These are phyloP conservation scores for Triadica sebifera DNA, from an alignment of 345 rosid species.

Conservation along the genomic window DNA sequence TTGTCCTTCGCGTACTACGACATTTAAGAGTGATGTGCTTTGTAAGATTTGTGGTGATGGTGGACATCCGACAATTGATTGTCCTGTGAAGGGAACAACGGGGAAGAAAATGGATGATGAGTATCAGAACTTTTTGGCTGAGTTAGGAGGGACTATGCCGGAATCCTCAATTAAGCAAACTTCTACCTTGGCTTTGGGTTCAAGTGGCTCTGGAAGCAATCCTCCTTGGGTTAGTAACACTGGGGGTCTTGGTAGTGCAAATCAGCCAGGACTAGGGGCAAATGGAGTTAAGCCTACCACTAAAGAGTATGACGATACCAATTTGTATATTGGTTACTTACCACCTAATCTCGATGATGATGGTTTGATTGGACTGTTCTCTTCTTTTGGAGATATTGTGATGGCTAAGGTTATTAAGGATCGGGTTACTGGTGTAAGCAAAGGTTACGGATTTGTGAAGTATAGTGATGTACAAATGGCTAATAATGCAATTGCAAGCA, in stretches of 20 bases:
- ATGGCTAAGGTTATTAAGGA: constrained; percentile 99
- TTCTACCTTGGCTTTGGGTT: constrained; percentile 58
- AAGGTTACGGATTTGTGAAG: constrained; percentile 95
- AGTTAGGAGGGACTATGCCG: constrained; percentile 85
- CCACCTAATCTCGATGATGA: constrained; percentile 88
- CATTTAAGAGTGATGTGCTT: constrained; percentile 96
- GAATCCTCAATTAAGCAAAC: constrained; percentile 79
- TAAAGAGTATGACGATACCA: constrained; percentile 89
- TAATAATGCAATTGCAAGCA: constrained; percentile 70
- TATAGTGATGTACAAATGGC: constrained; percentile 87
- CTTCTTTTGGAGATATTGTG: constrained; percentile 87
- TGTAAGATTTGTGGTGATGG: constrained; percentile 99
- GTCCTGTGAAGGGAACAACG: constrained; percentile 86
- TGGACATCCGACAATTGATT: constrained; percentile 98
- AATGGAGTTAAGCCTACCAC: constrained; percentile 52
- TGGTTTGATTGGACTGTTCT: constrained; percentile 75
- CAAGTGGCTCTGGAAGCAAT: constrained; percentile 66
- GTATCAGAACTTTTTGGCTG: constrained; percentile 93
- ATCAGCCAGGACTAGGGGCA: constrained; percentile 84
- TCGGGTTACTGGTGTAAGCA: constrained; percentile 66
- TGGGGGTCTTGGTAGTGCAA: constrained; percentile 49
- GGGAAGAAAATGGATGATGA: constrained; percentile 99
- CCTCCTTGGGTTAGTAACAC: constrained; percentile 87
- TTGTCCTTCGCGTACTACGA: constrained; percentile 80
- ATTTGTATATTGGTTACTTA: constrained; percentile 87